Conservation (phyloP, 371 early-diverging fungal genomes). For the Conidiobolus incongruus region DNA sequence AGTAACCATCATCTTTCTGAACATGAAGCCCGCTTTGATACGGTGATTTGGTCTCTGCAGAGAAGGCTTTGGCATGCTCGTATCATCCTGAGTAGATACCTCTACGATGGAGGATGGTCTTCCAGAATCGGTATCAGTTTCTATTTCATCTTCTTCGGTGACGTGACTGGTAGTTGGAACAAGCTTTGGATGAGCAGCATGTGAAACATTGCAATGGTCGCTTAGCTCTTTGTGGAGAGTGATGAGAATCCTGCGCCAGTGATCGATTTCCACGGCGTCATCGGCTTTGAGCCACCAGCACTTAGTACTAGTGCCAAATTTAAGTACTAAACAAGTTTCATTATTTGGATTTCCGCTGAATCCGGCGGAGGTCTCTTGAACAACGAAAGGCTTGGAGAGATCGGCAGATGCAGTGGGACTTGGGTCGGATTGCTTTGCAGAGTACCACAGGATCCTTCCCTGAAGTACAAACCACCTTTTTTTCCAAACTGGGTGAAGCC, state of each 20-base stretch:
- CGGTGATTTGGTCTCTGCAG: neutral
- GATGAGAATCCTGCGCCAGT: constrained; percentile 2
- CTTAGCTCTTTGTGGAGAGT: neutral
- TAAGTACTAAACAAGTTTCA: neutral
- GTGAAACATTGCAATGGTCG: neutral
- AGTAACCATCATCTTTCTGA: neutral
- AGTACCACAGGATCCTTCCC: neutral
- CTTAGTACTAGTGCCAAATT: neutral
- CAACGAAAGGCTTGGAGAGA: neutral
- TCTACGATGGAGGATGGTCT: too few species aligned
- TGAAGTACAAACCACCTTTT: constrained; percentile 1
- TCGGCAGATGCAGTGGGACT: neutral
- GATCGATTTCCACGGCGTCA: neutral
- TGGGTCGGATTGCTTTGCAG: neutral
- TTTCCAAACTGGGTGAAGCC: neutral
- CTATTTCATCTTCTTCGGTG: neutral
- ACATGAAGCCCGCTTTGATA: constrained; percentile 2
- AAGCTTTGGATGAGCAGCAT: neutral
- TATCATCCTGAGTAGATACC: neutral
- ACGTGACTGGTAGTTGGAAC: too few species aligned
- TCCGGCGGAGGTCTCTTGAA: constrained; percentile 1
- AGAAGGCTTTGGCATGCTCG: neutral
- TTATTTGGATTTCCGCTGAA: neutral
- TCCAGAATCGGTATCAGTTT: neutral
- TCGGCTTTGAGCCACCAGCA: constrained; percentile 1